Evolutionary conservation across 2,329 filamentous ascomycete genomes (phyloP).

Genomic region (Neonectria hederae): DNA sequence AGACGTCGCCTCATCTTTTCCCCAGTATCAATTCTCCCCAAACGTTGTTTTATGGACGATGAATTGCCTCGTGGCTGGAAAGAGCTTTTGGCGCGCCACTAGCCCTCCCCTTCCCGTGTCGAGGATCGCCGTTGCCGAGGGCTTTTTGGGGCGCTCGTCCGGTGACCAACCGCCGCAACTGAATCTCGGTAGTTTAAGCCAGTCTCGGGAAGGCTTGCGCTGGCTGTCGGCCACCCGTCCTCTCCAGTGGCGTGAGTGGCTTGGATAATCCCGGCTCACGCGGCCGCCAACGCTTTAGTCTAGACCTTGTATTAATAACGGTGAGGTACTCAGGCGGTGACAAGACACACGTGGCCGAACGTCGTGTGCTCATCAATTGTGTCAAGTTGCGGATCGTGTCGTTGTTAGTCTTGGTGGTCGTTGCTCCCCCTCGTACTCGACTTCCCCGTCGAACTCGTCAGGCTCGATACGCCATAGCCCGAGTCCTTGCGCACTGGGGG

Average conservation of each 20-base stretch:
- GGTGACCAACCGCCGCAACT: background rate
- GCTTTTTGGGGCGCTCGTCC: background rate
- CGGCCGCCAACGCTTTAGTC: background rate
- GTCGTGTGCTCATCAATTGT: background rate
- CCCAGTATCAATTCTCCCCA: background rate
- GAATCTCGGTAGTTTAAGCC: background rate
- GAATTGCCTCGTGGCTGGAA: background rate
- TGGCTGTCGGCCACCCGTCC: background rate
- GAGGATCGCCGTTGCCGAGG: background rate
- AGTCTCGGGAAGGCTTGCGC: background rate
- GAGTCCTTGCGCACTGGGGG: conserved; percentile 12
- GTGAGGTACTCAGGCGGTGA: background rate
- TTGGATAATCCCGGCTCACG: background rate
- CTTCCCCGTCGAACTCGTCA: conserved; percentile 25
- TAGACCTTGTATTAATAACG: background rate
- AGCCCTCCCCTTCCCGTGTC: background rate
- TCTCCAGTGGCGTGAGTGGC: background rate
- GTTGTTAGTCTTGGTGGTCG: conserved; percentile 28
- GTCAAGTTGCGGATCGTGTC: background rate
- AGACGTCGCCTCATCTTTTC: background rate
- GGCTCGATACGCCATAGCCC: conserved; percentile 21
- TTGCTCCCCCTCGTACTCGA: conserved; percentile 19
- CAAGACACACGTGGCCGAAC: background rate
- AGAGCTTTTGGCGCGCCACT: background rate
- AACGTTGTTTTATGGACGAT: background rate